Base-by-base conservation (phyloP, 306 rosid genomes). In the Hippophae gyantsensis region DNA sequence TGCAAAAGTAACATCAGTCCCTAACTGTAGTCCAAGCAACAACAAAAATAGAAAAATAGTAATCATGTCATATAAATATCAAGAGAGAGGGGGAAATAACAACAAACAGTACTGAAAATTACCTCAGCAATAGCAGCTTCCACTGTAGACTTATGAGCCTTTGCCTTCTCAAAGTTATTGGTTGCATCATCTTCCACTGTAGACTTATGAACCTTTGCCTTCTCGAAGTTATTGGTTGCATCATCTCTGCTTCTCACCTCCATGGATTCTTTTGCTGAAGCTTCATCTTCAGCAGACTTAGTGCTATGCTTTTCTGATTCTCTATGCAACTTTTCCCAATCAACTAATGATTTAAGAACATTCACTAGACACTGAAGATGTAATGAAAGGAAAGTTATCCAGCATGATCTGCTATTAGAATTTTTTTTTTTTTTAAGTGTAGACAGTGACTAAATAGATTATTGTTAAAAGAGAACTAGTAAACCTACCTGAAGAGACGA, bases 121-220 rank as follows among this genome's bases (percentile, higher is more conserved):
- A 88, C 99, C 97, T 82, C 90, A 47, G 85, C 73, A 65, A 93
- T 71, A 43, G 90, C 94, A 75, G 97, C 97, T 81, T 93, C 99
- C 79, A 93, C 62, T 53, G 99, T 88, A 51, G 99, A 89, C 73
- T 93, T 89, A 63, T 86, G 99, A 57, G 97, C 97, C 67, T 93
- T 93, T 61, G 89, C 99, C 81, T 82, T 93, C 89, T 80, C 95
- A 82, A 93, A 93, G 70, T 84, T 74, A 48, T 81, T 84, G 52
- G 88, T 71, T 60, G 71, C 60, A 70, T 81, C 90, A 74, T 84
- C 95, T 72, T 93, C 99, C 79, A 93, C 62, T 53, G 99, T 88
- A 51, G 99, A 89, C 73, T 93, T 89, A 63, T 86, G 99, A 57
- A 94, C 97, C 67, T 93, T 93, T 61, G 89, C 99, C 82, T 82